Percentiles rank a stretch among this genome's conserved stretches.
These are phyloP conservation scores for Ceratobasidium theobromae DNA, from an alignment of 1,284 basidiomycete species.

Conservation along the genomic window DNA sequence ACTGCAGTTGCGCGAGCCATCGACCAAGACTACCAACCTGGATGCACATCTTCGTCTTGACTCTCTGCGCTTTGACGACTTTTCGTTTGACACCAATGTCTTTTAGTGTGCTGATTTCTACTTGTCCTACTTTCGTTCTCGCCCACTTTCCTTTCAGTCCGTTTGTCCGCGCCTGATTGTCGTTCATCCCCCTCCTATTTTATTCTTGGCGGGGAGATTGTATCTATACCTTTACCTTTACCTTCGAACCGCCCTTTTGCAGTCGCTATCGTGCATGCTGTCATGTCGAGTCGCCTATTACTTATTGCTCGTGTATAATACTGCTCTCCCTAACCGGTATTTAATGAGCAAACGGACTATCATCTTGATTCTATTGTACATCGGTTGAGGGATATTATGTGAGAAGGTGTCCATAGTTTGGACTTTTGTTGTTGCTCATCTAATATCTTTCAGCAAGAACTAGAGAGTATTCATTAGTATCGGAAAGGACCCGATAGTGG, in stretches of 20 bases:
- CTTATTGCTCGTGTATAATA: constrained; percentile 28
- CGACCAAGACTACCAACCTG: constrained; percentile 18
- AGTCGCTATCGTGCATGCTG: not conserved
- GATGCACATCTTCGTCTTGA: constrained; percentile 15
- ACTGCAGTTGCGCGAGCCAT: constrained; percentile 14
- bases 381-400: not conserved
- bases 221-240: constrained; percentile 14
- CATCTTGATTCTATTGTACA: constrained; percentile 7
- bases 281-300: not conserved
- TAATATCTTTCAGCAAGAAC: constrained; percentile 53
- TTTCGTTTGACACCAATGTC: constrained; percentile 16
- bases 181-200: not conserved
- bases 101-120: not conserved
- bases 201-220: constrained; percentile 8
- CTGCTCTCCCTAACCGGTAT: constrained; percentile 23
- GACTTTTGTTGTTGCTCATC: not conserved
- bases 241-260: not conserved
- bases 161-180: not conserved
- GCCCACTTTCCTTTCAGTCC: not conserved
- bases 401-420: not conserved
- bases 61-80: constrained; percentile 21
- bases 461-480: constrained; percentile 35
- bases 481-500: constrained; percentile 5
- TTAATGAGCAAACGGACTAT: constrained; percentile 29
- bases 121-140: not conserved